Conservation (phyloP, 2,329 filamentous ascomycete species). For the Talaromyces atroroseus region DNA sequence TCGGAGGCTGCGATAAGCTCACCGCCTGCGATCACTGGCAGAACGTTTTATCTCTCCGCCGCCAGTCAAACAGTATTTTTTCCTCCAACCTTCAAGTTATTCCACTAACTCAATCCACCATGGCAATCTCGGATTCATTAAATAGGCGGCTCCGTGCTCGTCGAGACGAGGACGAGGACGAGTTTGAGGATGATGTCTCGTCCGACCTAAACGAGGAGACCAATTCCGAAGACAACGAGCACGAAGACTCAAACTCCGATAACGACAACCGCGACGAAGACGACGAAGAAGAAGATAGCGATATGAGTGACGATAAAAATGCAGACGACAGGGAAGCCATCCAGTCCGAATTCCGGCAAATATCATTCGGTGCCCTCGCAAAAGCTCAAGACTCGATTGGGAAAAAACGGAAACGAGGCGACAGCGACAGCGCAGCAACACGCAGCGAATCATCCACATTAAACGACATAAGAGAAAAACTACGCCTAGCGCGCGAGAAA, state of each 20-base stretch:
- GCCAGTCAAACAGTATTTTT: not conserved
- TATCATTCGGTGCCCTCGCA: conserved; percentile 87
- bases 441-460: conserved; percentile 21
- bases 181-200: conserved; percentile 25
- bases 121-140: conserved; percentile 35
- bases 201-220: conserved; percentile 13
- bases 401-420: conserved; percentile 27
- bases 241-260: conserved; percentile 15
- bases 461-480: conserved; percentile 34
- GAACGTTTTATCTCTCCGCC: not conserved
- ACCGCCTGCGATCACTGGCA: not conserved
- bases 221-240: conserved; percentile 1
- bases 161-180: conserved; percentile 39
- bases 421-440: conserved; percentile 13
- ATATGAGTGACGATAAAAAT: conserved; percentile 4
- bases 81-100: not conserved
- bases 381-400: conserved; percentile 64
- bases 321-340: conserved; percentile 30
- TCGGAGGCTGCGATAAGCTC: not conserved
- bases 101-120: conserved; percentile 12
- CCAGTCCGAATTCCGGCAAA: conserved; percentile 46
- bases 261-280: conserved; percentile 14
- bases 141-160: conserved; percentile 39
- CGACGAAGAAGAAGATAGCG: conserved; percentile 30
- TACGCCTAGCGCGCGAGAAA: conserved; percentile 40